Percentiles rank a stretch among this genome's conserved stretches.
These are phyloP conservation scores for Paraphoma sp. DNA, from an alignment of 2,329 filamentous ascomycete species.

Conservation along the genomic window DNA sequence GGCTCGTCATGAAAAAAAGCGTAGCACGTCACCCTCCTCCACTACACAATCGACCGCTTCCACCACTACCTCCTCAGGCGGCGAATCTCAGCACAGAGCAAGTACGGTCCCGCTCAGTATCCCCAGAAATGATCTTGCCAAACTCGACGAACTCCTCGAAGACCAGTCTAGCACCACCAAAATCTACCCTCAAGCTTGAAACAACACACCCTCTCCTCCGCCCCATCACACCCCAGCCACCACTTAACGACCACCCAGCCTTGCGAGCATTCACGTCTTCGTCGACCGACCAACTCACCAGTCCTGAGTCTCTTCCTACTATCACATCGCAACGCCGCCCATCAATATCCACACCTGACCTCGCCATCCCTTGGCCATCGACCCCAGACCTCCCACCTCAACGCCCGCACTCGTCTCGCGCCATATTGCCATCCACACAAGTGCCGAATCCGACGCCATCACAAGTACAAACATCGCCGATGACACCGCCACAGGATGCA, in stretches of 20 bases:
- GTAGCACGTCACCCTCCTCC: conserved; percentile 16
- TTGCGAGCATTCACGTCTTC: conserved; percentile 11
- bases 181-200: conserved; percentile 11
- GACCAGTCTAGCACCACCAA: conserved; percentile 7
- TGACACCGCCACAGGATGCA: background rate
- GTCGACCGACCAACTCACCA: background rate
- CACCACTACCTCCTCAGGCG: conserved; percentile 27
- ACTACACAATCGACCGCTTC: conserved; percentile 30
- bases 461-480: background rate
- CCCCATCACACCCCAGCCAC: conserved; percentile 9
- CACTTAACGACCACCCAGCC: conserved; percentile 21
- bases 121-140: conserved; percentile 8
- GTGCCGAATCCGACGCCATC: background rate
- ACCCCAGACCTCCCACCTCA: conserved; percentile 8
- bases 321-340: conserved; percentile 2
- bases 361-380: conserved; percentile 17
- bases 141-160: conserved; percentile 4
- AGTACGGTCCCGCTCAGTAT: conserved; percentile 23
- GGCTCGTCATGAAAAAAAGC: conserved; percentile 16
- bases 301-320: background rate
- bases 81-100: background rate
- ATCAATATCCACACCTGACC: conserved; percentile 11
- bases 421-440: background rate
- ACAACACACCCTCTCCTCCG: conserved; percentile 22
- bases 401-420: conserved; percentile 8